Evolutionary conservation across 352 stramenopile genomes (phyloP), one percentile per base, ranked within the genome.

Genomic region (Pythium folliculosum): DNA sequence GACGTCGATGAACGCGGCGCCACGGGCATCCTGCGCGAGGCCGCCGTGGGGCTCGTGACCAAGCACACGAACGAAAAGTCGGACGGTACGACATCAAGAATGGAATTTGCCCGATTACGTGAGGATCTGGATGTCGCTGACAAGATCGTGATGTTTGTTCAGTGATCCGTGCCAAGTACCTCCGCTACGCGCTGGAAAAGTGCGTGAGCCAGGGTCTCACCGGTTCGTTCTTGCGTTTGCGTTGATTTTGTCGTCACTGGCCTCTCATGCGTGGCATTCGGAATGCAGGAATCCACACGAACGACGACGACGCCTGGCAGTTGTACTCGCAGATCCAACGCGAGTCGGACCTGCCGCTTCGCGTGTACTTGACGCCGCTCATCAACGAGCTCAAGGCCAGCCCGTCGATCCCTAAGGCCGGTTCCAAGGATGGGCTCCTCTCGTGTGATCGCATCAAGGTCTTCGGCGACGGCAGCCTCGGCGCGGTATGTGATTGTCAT

Each of bases 361-460:
- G 89, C 19, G 87, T 96, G 30, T 91, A 91, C 57, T 67, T 94
- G 53, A 96, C 88, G 13, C 81, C 84, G 7, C 79, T 77, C 10
- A 85, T 91, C 57, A 71, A 87, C 30, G 89, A 95, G 47, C 58
- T 94, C 30, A 68, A 71, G 21, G 73, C 88, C 14, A 70, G 65
- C 56, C n/a, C 71, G 4, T 61, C 62, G 19, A 87, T 71, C 0
- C 80, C 80, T 3, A 71, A 69, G 35, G 61, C 82, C n/a, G 77
- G 75, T 4, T 71, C 72, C 22, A 73, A 70, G 13, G 63, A 82
- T 23, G 81, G 77, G 1, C 69, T 96, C 30, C 52, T 97, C 14
- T 85, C 78, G 9, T 94, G 89, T 55, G 82, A 96, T 54, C 86
- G 91, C 25, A 81, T 97, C 64, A 97, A 97, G 65, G 77, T 97